Percentiles rank a stretch among this genome's conserved stretches.
These are phyloP conservation scores for Naematelia aurantialba DNA, from an alignment of 768 basidiomycete genomes.

Conservation along the genomic window DNA sequence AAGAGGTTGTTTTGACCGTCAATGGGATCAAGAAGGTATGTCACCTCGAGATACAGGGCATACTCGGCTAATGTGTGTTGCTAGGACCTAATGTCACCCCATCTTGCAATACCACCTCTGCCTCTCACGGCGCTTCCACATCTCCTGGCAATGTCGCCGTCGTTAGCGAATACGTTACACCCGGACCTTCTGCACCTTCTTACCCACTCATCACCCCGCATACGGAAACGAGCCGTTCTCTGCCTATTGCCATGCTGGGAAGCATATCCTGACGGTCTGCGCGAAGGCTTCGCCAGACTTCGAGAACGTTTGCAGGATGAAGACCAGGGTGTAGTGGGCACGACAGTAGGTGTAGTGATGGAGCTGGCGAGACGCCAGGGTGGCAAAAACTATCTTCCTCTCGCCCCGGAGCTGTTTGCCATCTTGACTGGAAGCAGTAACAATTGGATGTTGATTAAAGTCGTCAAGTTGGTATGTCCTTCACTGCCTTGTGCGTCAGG, in stretches of 20 bases:
- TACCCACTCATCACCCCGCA: slow-evolving; percentile 48
- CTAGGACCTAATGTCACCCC: slow-evolving; percentile 41
- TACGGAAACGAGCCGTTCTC: slow-evolving; percentile 85
- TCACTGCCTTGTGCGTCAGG: slow-evolving; percentile 7
- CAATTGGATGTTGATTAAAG: slow-evolving; percentile 99
- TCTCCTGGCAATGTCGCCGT: slow-evolving; percentile 32
- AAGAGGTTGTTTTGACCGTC: slow-evolving; percentile 94
- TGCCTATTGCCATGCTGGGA: slow-evolving; percentile 73
- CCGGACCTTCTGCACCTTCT: slow-evolving; percentile 69
- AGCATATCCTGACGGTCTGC: slow-evolving; percentile 75
- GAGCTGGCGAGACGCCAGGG: slow-evolving; percentile 74
- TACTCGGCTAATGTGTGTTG: background rate
- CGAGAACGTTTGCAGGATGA: slow-evolving; percentile 56
- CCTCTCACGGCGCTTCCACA: slow-evolving; percentile 48
- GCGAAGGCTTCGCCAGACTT: slow-evolving; percentile 64
- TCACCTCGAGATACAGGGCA: background rate
- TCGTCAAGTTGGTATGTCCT: slow-evolving; percentile 76
- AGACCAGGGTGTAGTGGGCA: slow-evolving; percentile 78
- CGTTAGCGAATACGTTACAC: slow-evolving; percentile 68
- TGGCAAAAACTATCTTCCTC: slow-evolving; percentile 72
- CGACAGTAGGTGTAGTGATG: slow-evolving; percentile 89
- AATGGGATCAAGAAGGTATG: slow-evolving; percentile 57
- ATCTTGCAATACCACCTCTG: slow-evolving; percentile 36
- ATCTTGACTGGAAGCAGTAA: slow-evolving; percentile 89
- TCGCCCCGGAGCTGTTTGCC: slow-evolving; percentile 91